Evolutionary conservation across 2,329 filamentous ascomycete species (phyloP).

Genomic region (Diaporthe aspalathi): DNA sequence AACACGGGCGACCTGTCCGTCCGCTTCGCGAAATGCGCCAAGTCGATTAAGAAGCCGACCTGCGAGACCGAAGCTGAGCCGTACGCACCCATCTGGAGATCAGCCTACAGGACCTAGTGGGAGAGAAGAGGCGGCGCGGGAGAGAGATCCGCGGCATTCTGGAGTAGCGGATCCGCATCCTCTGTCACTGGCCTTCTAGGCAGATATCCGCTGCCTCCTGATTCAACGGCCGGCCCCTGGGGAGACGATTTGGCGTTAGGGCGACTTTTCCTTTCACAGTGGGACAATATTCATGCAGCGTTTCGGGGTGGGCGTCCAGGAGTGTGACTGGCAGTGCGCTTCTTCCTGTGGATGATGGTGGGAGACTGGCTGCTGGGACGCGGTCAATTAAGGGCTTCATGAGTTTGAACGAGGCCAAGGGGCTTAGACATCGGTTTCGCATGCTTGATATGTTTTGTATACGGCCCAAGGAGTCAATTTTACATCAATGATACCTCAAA

Average conservation of each 20-base stretch:
- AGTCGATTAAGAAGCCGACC: constrained; percentile 60
- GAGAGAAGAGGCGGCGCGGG: neutral
- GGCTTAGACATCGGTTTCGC: neutral
- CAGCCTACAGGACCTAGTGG: constrained; percentile 62
- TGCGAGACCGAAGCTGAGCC: constrained; percentile 78
- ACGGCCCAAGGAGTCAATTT: constrained; percentile 22
- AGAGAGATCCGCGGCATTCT: neutral
- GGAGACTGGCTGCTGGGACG: neutral
- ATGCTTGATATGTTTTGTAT: constrained; percentile 24
- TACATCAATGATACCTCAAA: constrained; percentile 14
- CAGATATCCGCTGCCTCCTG: neutral
- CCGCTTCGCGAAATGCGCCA: constrained; percentile 79
- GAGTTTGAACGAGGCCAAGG: neutral
- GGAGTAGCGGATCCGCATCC: neutral
- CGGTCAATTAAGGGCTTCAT: neutral
- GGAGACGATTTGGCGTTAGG: neutral
- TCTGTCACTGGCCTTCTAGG: neutral
- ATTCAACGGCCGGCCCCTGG: neutral
- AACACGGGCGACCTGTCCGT: constrained; percentile 87
- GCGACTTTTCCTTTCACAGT: constrained; percentile 9
- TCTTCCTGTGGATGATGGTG: neutral
- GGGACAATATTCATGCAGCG: neutral
- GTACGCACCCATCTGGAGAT: constrained; percentile 61
- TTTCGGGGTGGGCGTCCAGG: constrained; percentile 13
- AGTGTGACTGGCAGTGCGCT: neutral